Base-by-base conservation (phyloP, 139 green algal genomes). In the Pleodorina starrii region DNA sequence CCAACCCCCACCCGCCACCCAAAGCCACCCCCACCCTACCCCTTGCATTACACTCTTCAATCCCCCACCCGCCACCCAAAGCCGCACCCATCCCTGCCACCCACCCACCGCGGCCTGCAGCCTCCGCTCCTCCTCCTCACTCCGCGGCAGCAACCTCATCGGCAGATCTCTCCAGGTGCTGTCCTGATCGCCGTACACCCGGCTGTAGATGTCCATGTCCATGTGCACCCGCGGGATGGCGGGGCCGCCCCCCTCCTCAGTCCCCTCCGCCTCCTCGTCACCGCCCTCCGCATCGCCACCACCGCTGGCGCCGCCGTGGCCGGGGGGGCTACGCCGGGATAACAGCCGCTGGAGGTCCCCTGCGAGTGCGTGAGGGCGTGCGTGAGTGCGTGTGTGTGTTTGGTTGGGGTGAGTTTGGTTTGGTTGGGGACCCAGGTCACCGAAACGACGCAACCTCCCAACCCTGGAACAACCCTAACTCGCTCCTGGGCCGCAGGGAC, bases 171-270 rank as follows among this genome's bases (percentile, higher is more conserved):
- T 27, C 60, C 60, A 80, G 9, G 44, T 51, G 17, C 2, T n/a
- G 7, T 68, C 35, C 46, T 77, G 23, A 40, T 88, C 82, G 68
- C 82, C 82, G n/a, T 69, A 79, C 60, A 88, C 14, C 35, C 25
- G 68, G 17, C 17, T 14, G 44, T 69, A 84, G 48, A 69, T 69
- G 35, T 84, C 76, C 35, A 40, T 10, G 10, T 84, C 32, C 48
- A 48, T 2, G 0, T 69, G 32, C 0, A 69, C 25, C 12, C 32
- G 44, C 0, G 12, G 76, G 19, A 69, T 69, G 76, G 76, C 32
- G 12, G 76, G 74, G 10, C 5, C 25, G 27, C 42, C 46, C 44
- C 17, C 42, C n/a, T n/a, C n/a, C n/a, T n/a, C 69, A 32, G 7
- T 73, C 9, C 29, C 29, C 7, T n/a, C 40, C 21, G 25, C 21